Percentiles rank a stretch among this genome's conserved stretches.
These are phyloP conservation scores for Penicillium sp. DNA, from an alignment of 2,329 filamentous ascomycete species.

Conservation along the genomic window DNA sequence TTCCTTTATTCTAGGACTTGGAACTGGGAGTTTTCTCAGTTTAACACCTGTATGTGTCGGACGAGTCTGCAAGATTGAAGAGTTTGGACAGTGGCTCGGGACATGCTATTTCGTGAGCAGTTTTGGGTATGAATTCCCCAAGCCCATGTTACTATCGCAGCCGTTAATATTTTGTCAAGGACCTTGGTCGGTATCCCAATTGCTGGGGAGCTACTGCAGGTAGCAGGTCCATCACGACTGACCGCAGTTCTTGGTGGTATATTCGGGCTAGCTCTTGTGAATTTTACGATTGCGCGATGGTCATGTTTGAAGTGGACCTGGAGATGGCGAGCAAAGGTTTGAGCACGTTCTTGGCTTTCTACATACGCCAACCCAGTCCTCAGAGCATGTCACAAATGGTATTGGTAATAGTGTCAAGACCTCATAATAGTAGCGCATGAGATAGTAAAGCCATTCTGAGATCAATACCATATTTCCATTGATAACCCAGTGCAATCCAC, in stretches of 20 bases:
- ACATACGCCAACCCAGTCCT: too few relatives aligned
- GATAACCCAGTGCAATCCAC: too few relatives aligned
- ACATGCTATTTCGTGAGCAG: constrained; percentile 38
- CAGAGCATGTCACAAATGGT: too few relatives aligned
- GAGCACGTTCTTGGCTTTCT: too few relatives aligned
- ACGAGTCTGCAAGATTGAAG: constrained; percentile 71
- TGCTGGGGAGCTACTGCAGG: constrained; percentile 1
- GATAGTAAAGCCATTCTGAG: too few relatives aligned
- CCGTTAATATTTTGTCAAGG: background rate
- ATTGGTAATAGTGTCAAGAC: too few relatives aligned
- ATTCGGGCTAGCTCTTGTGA: constrained; percentile 1
- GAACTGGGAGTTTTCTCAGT: constrained; percentile 72
- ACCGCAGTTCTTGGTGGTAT: constrained; percentile 9
- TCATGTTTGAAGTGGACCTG: constrained; percentile 10
- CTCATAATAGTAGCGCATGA: too few relatives aligned
- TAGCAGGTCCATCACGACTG: constrained; percentile 2
- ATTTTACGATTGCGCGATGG: constrained; percentile 7
- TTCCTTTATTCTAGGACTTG: constrained; percentile 73
- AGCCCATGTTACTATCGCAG: background rate
- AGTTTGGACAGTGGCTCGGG: constrained; percentile 78
- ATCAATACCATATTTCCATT: too few relatives aligned
- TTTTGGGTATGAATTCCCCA: background rate
- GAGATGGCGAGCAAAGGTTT: constrained; percentile 5
- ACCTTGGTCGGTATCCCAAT: constrained; percentile 8
- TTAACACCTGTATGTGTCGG: constrained; percentile 78